Conservation (phyloP, 2,329 filamentous ascomycete species). For the Fonsecaea nubica region DNA sequence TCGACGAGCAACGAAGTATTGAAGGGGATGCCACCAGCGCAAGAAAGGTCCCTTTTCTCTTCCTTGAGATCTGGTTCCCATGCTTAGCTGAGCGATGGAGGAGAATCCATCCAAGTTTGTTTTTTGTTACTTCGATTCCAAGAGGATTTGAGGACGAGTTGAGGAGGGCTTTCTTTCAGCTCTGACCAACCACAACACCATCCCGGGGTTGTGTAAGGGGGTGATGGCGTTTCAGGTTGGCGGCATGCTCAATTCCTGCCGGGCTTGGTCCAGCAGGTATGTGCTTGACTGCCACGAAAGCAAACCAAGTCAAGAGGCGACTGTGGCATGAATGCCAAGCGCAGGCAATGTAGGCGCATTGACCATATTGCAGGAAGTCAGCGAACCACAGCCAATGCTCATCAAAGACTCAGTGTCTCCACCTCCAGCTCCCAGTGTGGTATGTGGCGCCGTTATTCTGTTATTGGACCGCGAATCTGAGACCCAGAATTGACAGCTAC, state of each 20-base stretch:
- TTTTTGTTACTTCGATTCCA: slow-evolving; percentile 10
- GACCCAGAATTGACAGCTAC: not conserved
- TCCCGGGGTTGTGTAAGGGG: slow-evolving; percentile 23
- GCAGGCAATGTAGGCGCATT: slow-evolving; percentile 16
- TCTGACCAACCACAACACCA: slow-evolving; percentile 15
- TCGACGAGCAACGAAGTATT: not conserved
- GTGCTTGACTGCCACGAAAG: slow-evolving; percentile 13
- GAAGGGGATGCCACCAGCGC: not conserved
- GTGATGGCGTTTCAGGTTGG: slow-evolving; percentile 8
- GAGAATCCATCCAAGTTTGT: slow-evolving; percentile 20
- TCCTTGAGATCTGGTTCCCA: not conserved
- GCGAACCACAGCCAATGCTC: slow-evolving; percentile 12
- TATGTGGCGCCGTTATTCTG: slow-evolving; percentile 1
- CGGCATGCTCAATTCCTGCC: slow-evolving; percentile 18
- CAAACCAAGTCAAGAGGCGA: slow-evolving; percentile 12
- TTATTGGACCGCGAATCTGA: not conserved
- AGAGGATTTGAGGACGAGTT: not conserved
- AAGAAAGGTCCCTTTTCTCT: not conserved
- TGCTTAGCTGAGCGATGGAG: not conserved
- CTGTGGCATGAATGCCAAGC: slow-evolving; percentile 14
- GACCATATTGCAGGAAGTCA: slow-evolving; percentile 22
- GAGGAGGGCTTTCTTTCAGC: not conserved
- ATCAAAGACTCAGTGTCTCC: not conserved
- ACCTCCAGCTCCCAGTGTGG: slow-evolving; percentile 11
- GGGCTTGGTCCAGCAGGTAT: slow-evolving; percentile 3